Base-by-base conservation (phyloP, 352 stramenopile species). In the Pythium phragmiticola region DNA sequence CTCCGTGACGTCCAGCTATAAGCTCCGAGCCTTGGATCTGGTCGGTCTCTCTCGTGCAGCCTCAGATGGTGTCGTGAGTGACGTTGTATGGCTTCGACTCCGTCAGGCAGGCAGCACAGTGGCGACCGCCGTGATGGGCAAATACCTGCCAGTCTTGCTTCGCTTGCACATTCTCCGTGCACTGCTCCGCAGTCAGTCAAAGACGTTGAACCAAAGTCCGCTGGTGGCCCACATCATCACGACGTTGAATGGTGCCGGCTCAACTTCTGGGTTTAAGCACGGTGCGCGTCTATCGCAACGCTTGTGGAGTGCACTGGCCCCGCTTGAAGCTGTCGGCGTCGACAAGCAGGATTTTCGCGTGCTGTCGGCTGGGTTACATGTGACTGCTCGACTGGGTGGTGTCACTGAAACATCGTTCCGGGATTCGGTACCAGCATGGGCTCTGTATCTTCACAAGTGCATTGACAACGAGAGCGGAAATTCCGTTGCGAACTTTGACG, bases 361-460 rank as follows among this genome's bases (percentile, higher is more conserved):
- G 6, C 11, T 70, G 14, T 70, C 57, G 7, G 26, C 64, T 23
- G 64, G 56, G 17, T 50, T 70, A 13, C 57, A 66, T 28, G 9
- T 70, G 7, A 13, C 66, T 34, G 34, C 39, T n/a, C 36, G 41
- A 36, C 45, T 65, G 0, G 57, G 64, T 19, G 64, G 64, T 14
- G 45, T 65, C 19, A 48, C 19, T 8, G 37, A 68, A 57, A 45
- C 21, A 4, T 19, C 6, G 3, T 67, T 62, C 36, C 23, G 33
- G 14, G 36, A 62, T 7, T 51, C 60, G 1, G 19, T 62, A 5
- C 7, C 33, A 16, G 41, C 45, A 6, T 67, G 60, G 60, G 36
- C 47, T 45, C 28, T 3, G 33, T 61, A 41, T 17, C 33, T 26
- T 56, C 45, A 8, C 8, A 21, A 42, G 2, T 33, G 17, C 4